Evolutionary conservation across 352 stramenopile genomes (phyloP).

Genomic region (Pythium myriotylum): DNA sequence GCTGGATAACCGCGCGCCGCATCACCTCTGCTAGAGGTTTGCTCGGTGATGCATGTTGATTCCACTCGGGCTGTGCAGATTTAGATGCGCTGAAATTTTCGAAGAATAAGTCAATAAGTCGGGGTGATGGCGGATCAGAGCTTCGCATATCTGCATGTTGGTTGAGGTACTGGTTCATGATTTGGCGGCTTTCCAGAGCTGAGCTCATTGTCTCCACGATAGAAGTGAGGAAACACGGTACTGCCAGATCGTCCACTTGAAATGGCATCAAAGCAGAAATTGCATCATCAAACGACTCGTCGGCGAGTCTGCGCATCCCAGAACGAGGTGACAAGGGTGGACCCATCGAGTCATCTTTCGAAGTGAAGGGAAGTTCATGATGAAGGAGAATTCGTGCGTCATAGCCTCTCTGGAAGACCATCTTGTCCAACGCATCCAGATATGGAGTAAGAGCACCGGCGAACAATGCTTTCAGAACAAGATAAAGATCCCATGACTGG

Average conservation of each 20-base stretch:
- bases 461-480: conserved; percentile 54
- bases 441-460: conserved; percentile 47
- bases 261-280: conserved; percentile 49
- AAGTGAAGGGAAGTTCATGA: conserved; percentile 57
- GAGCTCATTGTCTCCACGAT: conserved; percentile 42
- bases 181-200: conserved; percentile 61
- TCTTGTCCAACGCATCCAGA: conserved; percentile 47
- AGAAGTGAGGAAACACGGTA: conserved; percentile 51
- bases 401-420: conserved; percentile 53
- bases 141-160: conserved; percentile 24
- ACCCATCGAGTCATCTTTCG: conserved; percentile 8
- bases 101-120: background rate
- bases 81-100: background rate
- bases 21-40: conserved; percentile 12
- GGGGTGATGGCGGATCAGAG: conserved; percentile 1
- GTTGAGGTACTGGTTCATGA: conserved; percentile 62
- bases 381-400: conserved; percentile 43
- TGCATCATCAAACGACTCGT: conserved; percentile 45
- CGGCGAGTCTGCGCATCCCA: conserved; percentile 1
- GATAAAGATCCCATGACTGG: conserved; percentile 37
- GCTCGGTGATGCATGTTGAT: background rate
- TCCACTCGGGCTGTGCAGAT: background rate
- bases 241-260: conserved; percentile 31
- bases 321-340: conserved; percentile 24
- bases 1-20: conserved; percentile 7